phyloP scores from a whole-genome alignment of 257 asterid species.

The Solanum piurae region DNA sequence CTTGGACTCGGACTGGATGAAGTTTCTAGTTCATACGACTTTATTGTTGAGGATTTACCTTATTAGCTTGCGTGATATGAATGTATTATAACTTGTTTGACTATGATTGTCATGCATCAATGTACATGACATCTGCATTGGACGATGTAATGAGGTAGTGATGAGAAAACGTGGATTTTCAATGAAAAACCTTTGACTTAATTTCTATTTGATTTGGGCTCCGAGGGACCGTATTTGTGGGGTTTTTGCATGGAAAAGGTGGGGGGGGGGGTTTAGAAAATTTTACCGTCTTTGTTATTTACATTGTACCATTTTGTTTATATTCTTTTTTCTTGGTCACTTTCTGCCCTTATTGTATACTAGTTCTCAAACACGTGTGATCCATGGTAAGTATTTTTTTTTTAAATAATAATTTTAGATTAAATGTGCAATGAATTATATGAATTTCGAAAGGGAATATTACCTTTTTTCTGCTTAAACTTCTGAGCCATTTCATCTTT shows the following conservation, averaged over 20 bases:
- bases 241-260: neutral
- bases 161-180: neutral
- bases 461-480: no score
- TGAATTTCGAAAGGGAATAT: no score
- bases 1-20: neutral
- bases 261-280: no score
- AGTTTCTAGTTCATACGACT: neutral
- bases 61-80: neutral
- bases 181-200: neutral
- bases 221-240: neutral
- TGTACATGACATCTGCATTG: neutral
- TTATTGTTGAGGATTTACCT: neutral
- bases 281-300: neutral
- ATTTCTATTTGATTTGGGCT: neutral
- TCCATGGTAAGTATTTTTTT: no score
- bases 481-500: no score
- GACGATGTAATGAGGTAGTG: neutral
- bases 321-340: no score
- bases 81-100: neutral
- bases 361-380: no score
- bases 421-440: no score
- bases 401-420: no score
- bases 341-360: no score
- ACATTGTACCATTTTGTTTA: no score
- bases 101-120: neutral